Base-by-base conservation (phyloP, 768 basidiomycete species). In the Wakefieldia striispora region DNA sequence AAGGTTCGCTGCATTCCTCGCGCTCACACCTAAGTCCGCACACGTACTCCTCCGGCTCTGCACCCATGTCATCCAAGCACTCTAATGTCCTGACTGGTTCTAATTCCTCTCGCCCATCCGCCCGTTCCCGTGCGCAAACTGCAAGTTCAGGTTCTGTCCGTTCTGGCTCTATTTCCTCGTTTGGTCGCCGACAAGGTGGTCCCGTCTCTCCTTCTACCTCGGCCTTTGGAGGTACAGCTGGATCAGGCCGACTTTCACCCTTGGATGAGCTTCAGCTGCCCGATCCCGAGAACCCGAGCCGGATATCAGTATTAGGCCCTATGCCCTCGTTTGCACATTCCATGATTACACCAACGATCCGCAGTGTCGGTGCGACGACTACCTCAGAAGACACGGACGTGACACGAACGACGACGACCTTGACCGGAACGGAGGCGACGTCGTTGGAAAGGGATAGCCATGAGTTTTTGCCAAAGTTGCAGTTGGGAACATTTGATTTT, bases 1-100 rank as follows among this genome's bases (percentile, higher is more conserved):
- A 77, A 55, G 82, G 77, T 21, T 88, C 87, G 0, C 63, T 88
- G 11, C 78, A 83, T 56, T 87, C 86, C 0, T 76, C 80, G 72
- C 74, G 72, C 19, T 83, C 84, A 1, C 78, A 79, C 46, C 63
- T 83, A 17, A 74, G 72, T 55, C 80, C 82, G 0, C 61, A 68
- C 14, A 68, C 75, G 2, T 63, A 60, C 23, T 73, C 75, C 39
- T 79, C 81, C 1, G 78, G 79, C 39, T 85, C 84, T 8, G 78
- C 74, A 9, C 72, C 81, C 6, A 67, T 74, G 7, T 78, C 81
- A 3, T 66, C 73, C 6, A 71, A 69, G 8, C 74, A 75, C 23
- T 66, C 71, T 17, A 67, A 71, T 23, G 69, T 68, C 38, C 75
- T 75, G 14, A 56, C 71, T 24, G 74, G 79, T 43, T 86, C 86